phyloP scores from a whole-genome alignment of 331 rosid genomes.

The Stylosanthes scabra region DNA sequence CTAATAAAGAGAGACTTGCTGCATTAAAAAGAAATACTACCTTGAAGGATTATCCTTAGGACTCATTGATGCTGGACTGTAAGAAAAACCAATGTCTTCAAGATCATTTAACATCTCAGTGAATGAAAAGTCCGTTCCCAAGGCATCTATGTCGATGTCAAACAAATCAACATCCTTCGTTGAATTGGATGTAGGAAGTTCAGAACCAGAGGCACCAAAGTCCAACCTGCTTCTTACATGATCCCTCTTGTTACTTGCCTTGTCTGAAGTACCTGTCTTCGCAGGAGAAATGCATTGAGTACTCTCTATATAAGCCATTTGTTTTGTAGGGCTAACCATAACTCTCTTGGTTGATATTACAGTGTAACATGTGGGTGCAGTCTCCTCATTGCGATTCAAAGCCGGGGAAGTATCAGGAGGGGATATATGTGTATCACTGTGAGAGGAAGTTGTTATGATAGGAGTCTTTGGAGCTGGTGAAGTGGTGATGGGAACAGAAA shows the following conservation, averaged over 20 bases:
- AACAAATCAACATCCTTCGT: conserved; percentile 56
- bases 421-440: conserved; percentile 55
- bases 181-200: conserved; percentile 48
- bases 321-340: conserved; percentile 70
- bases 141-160: conserved; percentile 65
- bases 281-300: conserved; percentile 72
- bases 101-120: conserved; percentile 67
- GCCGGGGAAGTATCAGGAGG: conserved; percentile 56
- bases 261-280: conserved; percentile 48
- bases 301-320: conserved; percentile 67
- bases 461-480: conserved; percentile 70
- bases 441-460: conserved; percentile 53
- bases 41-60: conserved; percentile 53
- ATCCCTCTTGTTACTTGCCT: conserved; percentile 54
- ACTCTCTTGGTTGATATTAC: conserved; percentile 88
- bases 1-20: conserved; percentile 3
- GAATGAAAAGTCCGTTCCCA: conserved; percentile 70
- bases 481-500: conserved; percentile 45
- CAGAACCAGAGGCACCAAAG: conserved; percentile 60
- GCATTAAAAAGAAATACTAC: conserved; percentile 50
- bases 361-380: conserved; percentile 60
- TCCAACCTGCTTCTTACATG: conserved; percentile 81
- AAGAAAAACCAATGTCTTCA: conserved; percentile 58
- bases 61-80: conserved; percentile 46
- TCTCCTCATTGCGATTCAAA: conserved; percentile 49